phyloP scores from a whole-genome alignment of 108 stramenopile genomes.

The Cyclotella atomus region DNA sequence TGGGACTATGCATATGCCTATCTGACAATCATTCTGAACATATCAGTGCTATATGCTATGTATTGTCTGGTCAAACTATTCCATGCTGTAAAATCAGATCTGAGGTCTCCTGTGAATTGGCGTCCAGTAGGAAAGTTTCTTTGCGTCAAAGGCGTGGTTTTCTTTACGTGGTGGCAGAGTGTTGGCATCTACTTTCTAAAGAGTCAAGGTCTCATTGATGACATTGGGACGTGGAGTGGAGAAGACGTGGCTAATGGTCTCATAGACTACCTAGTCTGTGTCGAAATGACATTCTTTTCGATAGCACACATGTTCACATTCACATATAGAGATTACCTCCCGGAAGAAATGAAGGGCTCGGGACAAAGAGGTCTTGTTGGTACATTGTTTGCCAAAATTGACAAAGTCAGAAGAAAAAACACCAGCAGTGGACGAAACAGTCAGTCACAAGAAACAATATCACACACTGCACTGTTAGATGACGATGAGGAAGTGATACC shows the following conservation, averaged over 20 bases:
- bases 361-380: constrained; percentile 2
- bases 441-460: constrained; percentile 17
- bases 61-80: constrained; percentile 95
- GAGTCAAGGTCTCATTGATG: constrained; percentile 74
- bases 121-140: constrained; percentile 95
- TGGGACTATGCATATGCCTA: constrained; percentile 81
- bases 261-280: constrained; percentile 92
- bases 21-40: constrained; percentile 74
- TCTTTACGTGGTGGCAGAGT: constrained; percentile 97
- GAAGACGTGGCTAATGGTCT: constrained; percentile 92
- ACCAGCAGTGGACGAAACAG: background rate
- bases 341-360: constrained; percentile 44
- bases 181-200: constrained; percentile 82
- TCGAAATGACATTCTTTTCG: constrained; percentile 94
- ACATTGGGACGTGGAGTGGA: constrained; percentile 81
- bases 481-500: constrained; percentile 30
- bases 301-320: constrained; percentile 92
- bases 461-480: constrained; percentile 18
- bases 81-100: constrained; percentile 77
- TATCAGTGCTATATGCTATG: constrained; percentile 89
- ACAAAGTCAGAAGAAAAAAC: constrained; percentile 9
- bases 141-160: constrained; percentile 96
- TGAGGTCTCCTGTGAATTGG: constrained; percentile 84
- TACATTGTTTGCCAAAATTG: constrained; percentile 12
- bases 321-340: constrained; percentile 90